Conservation (phyloP, 208 protist genomes). For the Crithidia mellificae region DNA sequence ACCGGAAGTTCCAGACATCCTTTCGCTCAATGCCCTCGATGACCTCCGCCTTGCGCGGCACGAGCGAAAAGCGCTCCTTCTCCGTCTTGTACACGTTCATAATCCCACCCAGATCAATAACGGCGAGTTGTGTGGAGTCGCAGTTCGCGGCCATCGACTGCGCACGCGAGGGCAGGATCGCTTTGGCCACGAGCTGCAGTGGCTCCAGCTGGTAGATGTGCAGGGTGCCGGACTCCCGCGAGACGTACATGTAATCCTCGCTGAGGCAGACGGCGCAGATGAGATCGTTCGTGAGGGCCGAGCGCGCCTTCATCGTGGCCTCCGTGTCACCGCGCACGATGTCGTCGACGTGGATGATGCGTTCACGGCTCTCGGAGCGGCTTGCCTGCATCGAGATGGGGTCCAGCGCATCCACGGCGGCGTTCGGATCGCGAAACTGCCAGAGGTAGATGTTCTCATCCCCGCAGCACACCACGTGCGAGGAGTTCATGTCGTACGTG, state of each 20-base stretch:
- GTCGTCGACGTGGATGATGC: constrained; percentile 93
- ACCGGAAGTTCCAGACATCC: constrained; percentile 95
- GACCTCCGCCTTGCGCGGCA: constrained; percentile 59
- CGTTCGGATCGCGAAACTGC: constrained; percentile 91
- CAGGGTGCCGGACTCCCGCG: constrained; percentile 88
- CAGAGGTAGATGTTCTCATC: constrained; percentile 94
- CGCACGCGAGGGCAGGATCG: constrained; percentile 73
- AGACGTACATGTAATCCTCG: constrained; percentile 82
- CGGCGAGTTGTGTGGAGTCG: constrained; percentile 80
- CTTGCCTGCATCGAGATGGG: constrained; percentile 83
- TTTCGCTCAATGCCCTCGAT: constrained; percentile 89
- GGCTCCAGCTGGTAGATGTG: constrained; percentile 90
- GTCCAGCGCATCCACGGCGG: constrained; percentile 78
- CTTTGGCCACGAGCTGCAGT: constrained; percentile 81
- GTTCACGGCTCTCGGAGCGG: constrained; percentile 65
- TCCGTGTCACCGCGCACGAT: constrained; percentile 70
- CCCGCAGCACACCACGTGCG: constrained; percentile 90
- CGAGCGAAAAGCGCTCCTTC: constrained; percentile 53
- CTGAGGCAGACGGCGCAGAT: constrained; percentile 89
- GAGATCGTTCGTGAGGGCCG: constrained; percentile 88
- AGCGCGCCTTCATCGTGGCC: constrained; percentile 48
- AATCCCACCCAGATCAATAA: constrained; percentile 92
- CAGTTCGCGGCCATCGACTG: constrained; percentile 91
- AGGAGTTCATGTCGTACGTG: constrained; percentile 88
- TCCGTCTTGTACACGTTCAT: constrained; percentile 74